phyloP scores from a whole-genome alignment of 139 green algal genomes.

The Microglena sp. region DNA sequence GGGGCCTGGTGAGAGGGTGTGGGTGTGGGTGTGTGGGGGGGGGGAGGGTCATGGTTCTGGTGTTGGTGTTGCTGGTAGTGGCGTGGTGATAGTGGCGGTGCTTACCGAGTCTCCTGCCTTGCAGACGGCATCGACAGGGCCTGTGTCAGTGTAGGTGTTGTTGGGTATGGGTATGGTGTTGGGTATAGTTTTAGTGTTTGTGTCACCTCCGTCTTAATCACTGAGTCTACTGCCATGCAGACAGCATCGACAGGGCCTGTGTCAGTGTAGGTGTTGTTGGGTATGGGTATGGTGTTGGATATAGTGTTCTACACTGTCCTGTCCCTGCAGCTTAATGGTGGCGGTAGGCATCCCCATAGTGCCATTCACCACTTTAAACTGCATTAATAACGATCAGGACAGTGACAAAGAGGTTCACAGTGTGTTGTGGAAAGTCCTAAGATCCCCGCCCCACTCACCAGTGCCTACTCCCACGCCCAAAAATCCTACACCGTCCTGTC shows the following conservation, averaged over 20 bases:
- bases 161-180: no score
- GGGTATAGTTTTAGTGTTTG: no score
- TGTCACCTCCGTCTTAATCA: no score
- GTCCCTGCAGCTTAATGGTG: constrained; percentile 85
- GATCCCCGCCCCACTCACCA: constrained; percentile 64
- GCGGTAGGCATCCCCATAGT: constrained; percentile 91
- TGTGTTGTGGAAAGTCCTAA: no score
- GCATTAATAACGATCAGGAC: constrained; percentile 66
- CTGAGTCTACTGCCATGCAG: constrained; percentile 86
- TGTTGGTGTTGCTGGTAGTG: no score
- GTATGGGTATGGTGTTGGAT: no score
- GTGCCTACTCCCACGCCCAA: constrained; percentile 69
- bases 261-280: no score
- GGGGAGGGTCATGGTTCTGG: no score
- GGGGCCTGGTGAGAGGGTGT: constrained; percentile 53
- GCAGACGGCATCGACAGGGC: constrained; percentile 92
- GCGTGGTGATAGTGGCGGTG: no score
- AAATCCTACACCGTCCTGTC: constrained; percentile 74
- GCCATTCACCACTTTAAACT: constrained; percentile 89
- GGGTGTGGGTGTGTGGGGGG: no score
- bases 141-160: no score
- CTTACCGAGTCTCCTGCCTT: constrained; percentile 79
- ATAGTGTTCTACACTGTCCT: constrained; percentile 74
- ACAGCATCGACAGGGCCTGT: constrained; percentile 84
- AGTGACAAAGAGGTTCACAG: neutral